Base-by-base conservation (phyloP, 2,329 filamentous ascomycete species). In the Xenoacremonium recifei region DNA sequence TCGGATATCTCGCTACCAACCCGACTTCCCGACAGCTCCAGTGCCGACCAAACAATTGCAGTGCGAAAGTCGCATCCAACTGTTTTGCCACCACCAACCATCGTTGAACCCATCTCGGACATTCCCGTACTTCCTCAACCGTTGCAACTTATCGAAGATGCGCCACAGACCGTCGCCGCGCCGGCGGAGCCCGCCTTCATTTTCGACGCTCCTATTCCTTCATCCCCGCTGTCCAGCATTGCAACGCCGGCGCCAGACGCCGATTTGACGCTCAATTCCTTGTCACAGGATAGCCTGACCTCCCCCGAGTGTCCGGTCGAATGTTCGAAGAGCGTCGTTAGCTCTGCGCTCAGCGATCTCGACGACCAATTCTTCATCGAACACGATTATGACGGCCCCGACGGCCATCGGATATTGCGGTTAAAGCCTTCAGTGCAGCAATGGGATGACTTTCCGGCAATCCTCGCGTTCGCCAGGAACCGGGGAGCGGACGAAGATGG, bases 381-480 rank as follows among this genome's bases (percentile, higher is more conserved):
- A 6, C 57, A 57, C 40, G 61, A 63, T 11, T 64, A 61, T 39
- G 62, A 67, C 30, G 55, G 56, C 5, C 52, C 54, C 12, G 45
- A 57, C 13, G 62, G 53, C 31, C 54, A 63, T 35, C 50, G 52
- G 20, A 38, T 68, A 16, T 45, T 68, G 31, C 61, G 62, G 23
- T 55, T 68, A 40, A 63, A 58, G 34, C 65, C 65, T 7, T 65
- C 62, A 1, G 36, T 45, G 5, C 45, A 55, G 18, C 65, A 68
- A 45, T 68, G 65, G 65, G 45, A 50, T 17, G 61, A 68, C 38
- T 68, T 68, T 23, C 58, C 65, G 3, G 47, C 61, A 15, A 53
- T 68, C 25, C 55, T 68, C n/a, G 48, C 58, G 15, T 60, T 60
- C 42, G 65, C 65, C 5, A 53, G 52, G 27, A 49, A 44, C 7